Base-by-base conservation (phyloP, 2,329 filamentous ascomycete genomes). In the Ramularia collo-cygni region DNA sequence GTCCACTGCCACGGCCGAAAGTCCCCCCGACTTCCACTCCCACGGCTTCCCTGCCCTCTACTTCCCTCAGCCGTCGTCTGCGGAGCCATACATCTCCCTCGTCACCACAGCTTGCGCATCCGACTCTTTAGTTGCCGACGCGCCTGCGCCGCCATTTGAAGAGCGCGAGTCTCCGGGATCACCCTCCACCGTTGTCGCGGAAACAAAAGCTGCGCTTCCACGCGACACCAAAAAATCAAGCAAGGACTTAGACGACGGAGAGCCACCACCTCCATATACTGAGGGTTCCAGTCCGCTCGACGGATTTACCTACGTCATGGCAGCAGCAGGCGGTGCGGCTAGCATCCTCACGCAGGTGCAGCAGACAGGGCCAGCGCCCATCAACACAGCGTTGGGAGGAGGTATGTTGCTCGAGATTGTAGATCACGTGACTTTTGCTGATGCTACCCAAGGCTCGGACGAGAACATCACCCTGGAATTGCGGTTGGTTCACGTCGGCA, bases 261-360 rank as follows among this genome's bases (percentile, higher is more conserved):
- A 96, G 70, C 90, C 90, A 43, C 92, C 92, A 46, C 92, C 92
- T 43, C 90, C 92, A 42, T 98, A 98, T 65, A 88, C 85, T 53
- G 90, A 96, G 77, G 89, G 90, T 57, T 83, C 81, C 46, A 95
- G 87, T 70, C 92, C 92, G 48, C 79, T 98, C 63, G 77, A 84
- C 46, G 86, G 87, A 42, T 98, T 98, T 61, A 82, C 84, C 56
- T 98, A 93, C 77, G 79, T 95, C 64, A 98, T 98, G 92, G 89
- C 92, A 68, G 85, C 88, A 64, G 89, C 90, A 68, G 90, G 90
- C 74, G 90, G 89, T 70, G 85, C 89, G 56, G 83, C 89, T 71
- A 96, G 92, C 77, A 95, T 98, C 63, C 94, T 98, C 70, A 98
- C 92, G 67, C 92, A 98, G 71, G 92, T 98, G 56, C 89, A 94